Base-by-base conservation (phyloP, 257 asterid genomes). In the Solanum chmielewskii region DNA sequence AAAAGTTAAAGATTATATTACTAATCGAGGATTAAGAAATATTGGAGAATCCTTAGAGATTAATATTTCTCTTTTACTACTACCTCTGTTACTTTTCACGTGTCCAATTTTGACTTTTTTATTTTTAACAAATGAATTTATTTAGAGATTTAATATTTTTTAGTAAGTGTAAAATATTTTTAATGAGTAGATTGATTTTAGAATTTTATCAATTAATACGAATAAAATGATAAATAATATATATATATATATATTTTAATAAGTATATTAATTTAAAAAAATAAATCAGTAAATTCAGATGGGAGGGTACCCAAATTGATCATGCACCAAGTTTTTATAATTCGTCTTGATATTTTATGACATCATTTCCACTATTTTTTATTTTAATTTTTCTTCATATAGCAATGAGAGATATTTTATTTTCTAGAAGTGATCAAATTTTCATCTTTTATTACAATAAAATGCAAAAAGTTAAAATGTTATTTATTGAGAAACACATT, bases 221-320 rank as follows among this genome's bases (percentile, higher is more conserved):
- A 41, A 10, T 9, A 1, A 41, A 41, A 41, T 41, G 0, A 2
- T 41, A 41, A 2, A 41, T 37, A 37, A 1, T 37, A 37, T 37
- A 35, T 39, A 31, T 31, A 31, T 37, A 35, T 35, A 31, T 37
- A 6, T 37, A 0, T 39, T 7, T 1, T 2, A 42, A 10, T 42
- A 42, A 0, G 0, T 10, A 1, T 42, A 11, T 42, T 3, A 9
- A 42, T 42, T 42, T 9, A 42, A 42, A 42, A 42, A 42, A 42
- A 42, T 42, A 0, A 0, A 42, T 4, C 0, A 42, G 4, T 42
- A 2, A 42, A 2, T 9, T 42, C 4, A 42, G 1, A 42, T 4
- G 1, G 45, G 3, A 2, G 13, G 3, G 13, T 42, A 16, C 12
- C 25, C 44, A 70, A 70, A 27, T 71, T 18, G 25, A 9, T 71